phyloP scores from a whole-genome alignment of 495 filamentous ascomycete genomes.

The Penicillium cinerascens region DNA sequence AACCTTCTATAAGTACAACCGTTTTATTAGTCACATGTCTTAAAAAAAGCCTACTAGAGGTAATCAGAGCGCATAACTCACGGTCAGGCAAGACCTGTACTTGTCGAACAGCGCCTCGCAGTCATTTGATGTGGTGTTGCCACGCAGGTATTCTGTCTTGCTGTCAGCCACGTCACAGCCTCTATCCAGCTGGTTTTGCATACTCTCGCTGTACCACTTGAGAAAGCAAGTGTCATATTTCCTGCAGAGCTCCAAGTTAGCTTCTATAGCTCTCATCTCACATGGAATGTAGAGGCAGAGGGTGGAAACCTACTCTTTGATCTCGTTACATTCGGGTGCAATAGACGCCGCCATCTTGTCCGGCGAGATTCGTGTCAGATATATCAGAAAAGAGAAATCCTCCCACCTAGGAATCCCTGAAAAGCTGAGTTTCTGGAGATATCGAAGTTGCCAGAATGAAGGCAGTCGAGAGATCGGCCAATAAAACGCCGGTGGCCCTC shows the following conservation, averaged over 20 bases:
- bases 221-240: constrained; percentile 91
- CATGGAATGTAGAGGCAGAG: constrained; percentile 1
- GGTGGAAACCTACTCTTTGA: constrained; percentile 67
- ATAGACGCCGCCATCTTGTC: constrained; percentile 55
- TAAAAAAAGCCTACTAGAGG: background rate
- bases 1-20: constrained; percentile 55
- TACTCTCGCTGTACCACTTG: constrained; percentile 97
- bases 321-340: constrained; percentile 73
- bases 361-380: background rate
- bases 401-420: background rate
- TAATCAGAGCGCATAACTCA: constrained; percentile 37
- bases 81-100: constrained; percentile 77
- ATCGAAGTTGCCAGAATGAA: background rate
- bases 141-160: constrained; percentile 74
- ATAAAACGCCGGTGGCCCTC: background rate
- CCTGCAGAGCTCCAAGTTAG: constrained; percentile 38
- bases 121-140: constrained; percentile 74
- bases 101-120: constrained; percentile 79
- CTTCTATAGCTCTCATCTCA: background rate
- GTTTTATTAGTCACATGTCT: constrained; percentile 7
- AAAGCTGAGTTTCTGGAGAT: background rate
- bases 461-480: constrained; percentile 5
- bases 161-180: constrained; percentile 6
- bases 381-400: background rate
- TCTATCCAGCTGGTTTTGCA: constrained; percentile 12